Evolutionary conservation across 805 yeast genomes (phyloP).

Genomic region (Wickerhamiella galacta): DNA sequence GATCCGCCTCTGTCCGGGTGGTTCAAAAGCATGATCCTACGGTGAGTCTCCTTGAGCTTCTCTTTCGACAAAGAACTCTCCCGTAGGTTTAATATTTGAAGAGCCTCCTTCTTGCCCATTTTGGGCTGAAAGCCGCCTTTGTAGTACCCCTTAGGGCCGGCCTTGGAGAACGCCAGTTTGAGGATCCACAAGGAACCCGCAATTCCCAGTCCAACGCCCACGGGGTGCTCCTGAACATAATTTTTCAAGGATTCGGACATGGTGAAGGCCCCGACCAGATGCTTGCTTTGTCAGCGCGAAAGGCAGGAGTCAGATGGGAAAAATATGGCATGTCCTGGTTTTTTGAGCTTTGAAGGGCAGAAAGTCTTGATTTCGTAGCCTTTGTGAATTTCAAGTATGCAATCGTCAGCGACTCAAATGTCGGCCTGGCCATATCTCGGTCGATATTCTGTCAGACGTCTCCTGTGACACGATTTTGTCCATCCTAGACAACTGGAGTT

Average conservation of each 20-base stretch:
- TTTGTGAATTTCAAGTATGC: too few relatives aligned
- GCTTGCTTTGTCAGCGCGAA: too few relatives aligned
- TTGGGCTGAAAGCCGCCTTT: conserved; percentile 89
- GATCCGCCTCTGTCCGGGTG: conserved; percentile 95
- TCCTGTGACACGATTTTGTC: too few relatives aligned
- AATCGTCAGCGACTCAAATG: too few relatives aligned
- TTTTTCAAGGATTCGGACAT: conserved; percentile 8
- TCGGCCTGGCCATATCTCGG: too few relatives aligned
- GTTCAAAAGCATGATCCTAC: conserved; percentile 71
- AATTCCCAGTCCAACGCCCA: conserved; percentile 52
- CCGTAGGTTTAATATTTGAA: conserved; percentile 56
- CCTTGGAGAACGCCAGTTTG: conserved; percentile 18
- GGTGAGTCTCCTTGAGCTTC: conserved; percentile 52
- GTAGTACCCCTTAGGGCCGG: conserved; percentile 51
- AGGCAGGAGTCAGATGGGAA: too few relatives aligned
- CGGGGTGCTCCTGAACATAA: conserved; percentile 43
- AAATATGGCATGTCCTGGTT: too few relatives aligned
- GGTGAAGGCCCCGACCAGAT: too few relatives aligned
- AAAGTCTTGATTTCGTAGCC: too few relatives aligned
- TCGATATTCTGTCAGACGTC: too few relatives aligned
- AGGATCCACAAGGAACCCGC: conserved; percentile 30
- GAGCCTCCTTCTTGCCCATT: conserved; percentile 78
- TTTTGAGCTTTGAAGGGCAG: too few relatives aligned
- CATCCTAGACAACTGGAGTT: too few relatives aligned
- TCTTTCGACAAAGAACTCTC: conserved; percentile 24